Percentiles rank a stretch among this genome's conserved stretches.
phyloP scores from a whole-genome alignment of 140 eudicot genomes.

The Senecio squalidus region DNA sequence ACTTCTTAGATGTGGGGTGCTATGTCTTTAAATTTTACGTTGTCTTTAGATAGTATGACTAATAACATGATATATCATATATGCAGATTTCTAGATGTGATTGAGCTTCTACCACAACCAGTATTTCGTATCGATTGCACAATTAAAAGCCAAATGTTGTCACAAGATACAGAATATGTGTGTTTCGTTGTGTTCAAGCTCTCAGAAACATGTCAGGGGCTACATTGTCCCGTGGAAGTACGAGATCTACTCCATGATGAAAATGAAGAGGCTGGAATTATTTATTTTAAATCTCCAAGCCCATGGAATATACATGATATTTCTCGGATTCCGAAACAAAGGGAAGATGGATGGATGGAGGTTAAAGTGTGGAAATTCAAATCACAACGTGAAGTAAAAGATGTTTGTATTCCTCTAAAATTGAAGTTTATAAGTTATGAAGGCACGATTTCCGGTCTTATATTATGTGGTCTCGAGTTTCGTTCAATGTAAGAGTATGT shows the following conservation, averaged over 20 bases:
- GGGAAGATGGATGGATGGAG: constrained; percentile 19
- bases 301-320: constrained; percentile 1
- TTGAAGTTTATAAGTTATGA: constrained; percentile 2
- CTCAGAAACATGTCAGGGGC: not conserved
- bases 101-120: constrained; percentile 13
- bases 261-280: not conserved
- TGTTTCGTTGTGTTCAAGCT: constrained; percentile 11
- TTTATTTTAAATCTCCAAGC: constrained; percentile 10
- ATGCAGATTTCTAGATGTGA: constrained; percentile 1
- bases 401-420: not conserved
- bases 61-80: no score
- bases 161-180: not conserved
- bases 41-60: no score
- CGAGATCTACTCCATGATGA: not conserved
- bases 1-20: no score
- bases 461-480: constrained; percentile 8
- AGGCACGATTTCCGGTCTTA: constrained; percentile 11
- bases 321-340: not conserved
- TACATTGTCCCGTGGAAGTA: constrained; percentile 4
- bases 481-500: not conserved
- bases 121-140: constrained; percentile 8
- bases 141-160: not conserved
- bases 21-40: no score
- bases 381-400: not conserved
- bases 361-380: constrained; percentile 7